phyloP scores from a whole-genome alignment of 305 asterid species.

The Solanum aculeatissimum region DNA sequence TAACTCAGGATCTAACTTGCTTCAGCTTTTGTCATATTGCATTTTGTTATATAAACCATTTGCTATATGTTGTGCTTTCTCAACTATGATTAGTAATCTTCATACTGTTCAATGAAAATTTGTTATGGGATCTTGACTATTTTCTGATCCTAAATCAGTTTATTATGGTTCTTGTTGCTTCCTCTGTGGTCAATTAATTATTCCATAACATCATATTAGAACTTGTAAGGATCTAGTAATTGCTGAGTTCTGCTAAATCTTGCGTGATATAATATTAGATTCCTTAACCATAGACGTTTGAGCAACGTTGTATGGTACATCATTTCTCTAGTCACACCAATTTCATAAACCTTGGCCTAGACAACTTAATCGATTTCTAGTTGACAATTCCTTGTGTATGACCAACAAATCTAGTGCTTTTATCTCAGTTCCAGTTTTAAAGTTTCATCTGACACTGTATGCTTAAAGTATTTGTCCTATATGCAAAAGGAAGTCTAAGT shows the following conservation, averaged over 20 bases:
- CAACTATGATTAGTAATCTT: neutral
- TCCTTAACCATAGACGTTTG: neutral
- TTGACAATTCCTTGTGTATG: neutral
- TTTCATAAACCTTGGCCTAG: neutral
- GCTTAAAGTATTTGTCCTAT: neutral
- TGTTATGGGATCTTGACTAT: neutral
- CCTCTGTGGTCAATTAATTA: neutral
- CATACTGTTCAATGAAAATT: neutral
- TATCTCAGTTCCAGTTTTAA: neutral
- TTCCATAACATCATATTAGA: neutral
- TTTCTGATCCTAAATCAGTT: neutral
- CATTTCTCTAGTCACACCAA: neutral
- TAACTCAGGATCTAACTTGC: conserved; percentile 1
- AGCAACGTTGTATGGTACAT: neutral
- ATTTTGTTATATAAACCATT: neutral
- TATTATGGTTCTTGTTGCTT: neutral
- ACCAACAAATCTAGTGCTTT: neutral
- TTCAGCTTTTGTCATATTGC: neutral
- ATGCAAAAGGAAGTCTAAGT: neutral
- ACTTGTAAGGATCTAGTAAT: neutral
- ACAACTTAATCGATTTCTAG: neutral
- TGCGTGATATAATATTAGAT: neutral
- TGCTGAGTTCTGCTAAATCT: neutral
- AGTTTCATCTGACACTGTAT: neutral
- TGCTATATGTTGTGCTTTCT: neutral